Percentiles rank a stretch among this genome's conserved stretches.
These are phyloP conservation scores for Cystobasidium tubakii DNA, from an alignment of 768 basidiomycete genomes.

Conservation along the genomic window DNA sequence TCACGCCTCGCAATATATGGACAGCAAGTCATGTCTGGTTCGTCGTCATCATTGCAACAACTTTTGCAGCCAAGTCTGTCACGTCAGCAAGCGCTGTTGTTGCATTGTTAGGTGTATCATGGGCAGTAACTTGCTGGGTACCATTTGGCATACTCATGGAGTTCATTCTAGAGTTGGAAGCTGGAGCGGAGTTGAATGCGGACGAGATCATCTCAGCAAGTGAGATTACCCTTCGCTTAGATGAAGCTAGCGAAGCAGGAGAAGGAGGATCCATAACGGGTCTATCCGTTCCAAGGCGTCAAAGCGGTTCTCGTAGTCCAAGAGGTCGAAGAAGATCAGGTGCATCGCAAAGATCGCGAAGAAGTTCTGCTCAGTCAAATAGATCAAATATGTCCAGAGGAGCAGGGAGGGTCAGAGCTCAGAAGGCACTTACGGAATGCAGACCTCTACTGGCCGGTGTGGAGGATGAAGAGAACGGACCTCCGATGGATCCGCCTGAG, in stretches of 20 bases:
- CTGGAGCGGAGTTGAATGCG: conserved; percentile 31
- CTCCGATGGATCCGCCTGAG: conserved; percentile 38
- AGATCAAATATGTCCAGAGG: conserved; percentile 11
- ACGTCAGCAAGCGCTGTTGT: conserved; percentile 70
- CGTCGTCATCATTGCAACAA: conserved; percentile 65
- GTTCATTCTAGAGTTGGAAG: conserved; percentile 36
- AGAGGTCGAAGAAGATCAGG: conserved; percentile 17
- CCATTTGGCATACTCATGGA: conserved; percentile 43
- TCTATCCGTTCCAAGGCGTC: conserved; percentile 19
- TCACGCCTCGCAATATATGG: conserved; percentile 52
- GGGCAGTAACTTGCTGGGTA: conserved; percentile 87
- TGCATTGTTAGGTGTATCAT: conserved; percentile 76
- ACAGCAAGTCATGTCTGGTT: conserved; percentile 70
- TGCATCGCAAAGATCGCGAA: not conserved
- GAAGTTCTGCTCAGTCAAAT: not conserved
- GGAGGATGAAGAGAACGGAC: conserved; percentile 28
- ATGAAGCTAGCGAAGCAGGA: conserved; percentile 1
- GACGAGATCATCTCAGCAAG: conserved; percentile 17
- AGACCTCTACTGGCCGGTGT: conserved; percentile 11
- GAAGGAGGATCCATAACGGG: not conserved
- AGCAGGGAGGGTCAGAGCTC: not conserved
- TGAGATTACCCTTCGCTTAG: not conserved
- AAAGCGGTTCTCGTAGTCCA: conserved; percentile 2
- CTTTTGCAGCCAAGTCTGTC: conserved; percentile 57
- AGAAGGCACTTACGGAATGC: conserved; percentile 27